Evolutionary conservation across 179 eudicot genomes (phyloP).

Genomic region (Heliamphora pulchella): DNA sequence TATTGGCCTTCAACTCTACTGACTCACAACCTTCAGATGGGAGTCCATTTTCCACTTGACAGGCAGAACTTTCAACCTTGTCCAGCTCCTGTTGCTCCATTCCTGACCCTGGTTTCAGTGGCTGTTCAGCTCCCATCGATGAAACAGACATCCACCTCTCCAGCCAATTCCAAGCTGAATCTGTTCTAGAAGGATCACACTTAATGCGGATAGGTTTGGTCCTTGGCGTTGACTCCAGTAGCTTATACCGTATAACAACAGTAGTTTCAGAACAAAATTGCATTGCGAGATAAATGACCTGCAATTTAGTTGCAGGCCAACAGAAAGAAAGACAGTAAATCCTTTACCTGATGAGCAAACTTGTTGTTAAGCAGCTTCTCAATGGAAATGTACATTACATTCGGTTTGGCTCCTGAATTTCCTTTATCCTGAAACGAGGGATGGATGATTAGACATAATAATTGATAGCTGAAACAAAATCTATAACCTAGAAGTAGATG

Average conservation of each 20-base stretch:
- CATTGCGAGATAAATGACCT: neutral
- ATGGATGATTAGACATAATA: conserved; percentile 9
- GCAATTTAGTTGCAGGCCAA: neutral
- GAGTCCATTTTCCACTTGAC: conserved; percentile 24
- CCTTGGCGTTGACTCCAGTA: conserved; percentile 63
- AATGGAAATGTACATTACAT: conserved; percentile 31
- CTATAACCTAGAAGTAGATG: neutral
- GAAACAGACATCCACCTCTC: conserved; percentile 83
- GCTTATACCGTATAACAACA: conserved; percentile 26
- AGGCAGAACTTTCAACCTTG: conserved; percentile 22
- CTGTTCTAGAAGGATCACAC: conserved; percentile 62
- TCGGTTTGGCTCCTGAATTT: conserved; percentile 26
- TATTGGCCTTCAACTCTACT: conserved; percentile 10
- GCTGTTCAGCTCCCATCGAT: conserved; percentile 29
- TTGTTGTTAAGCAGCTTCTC: conserved; percentile 57
- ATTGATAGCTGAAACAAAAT: neutral
- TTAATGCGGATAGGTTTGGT: conserved; percentile 46
- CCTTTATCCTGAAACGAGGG: conserved; percentile 38
- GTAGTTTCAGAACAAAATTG: conserved; percentile 6
- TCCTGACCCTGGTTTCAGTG: conserved; percentile 22
- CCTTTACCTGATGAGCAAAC: conserved; percentile 65
- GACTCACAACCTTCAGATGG: conserved; percentile 27
- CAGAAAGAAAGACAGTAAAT: neutral
- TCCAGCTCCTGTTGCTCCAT: conserved; percentile 20
- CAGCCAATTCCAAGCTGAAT: conserved; percentile 78